Evolutionary conservation across 2,329 filamentous ascomycete species (phyloP).

Genomic region (Sporothrix humicola): DNA sequence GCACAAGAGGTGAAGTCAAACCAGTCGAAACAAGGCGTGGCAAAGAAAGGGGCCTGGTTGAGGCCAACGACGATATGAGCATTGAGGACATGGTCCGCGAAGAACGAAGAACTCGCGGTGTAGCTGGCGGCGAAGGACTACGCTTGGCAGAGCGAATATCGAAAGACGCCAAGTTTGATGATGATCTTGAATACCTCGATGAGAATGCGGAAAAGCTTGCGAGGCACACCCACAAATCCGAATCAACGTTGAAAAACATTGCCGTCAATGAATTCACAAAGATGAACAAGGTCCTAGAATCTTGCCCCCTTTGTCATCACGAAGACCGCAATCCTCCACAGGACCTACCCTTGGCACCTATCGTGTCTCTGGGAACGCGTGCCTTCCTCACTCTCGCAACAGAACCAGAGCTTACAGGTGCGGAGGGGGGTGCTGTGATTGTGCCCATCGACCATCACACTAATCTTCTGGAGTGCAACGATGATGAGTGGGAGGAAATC

Average conservation of each 20-base stretch:
- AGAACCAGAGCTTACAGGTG: slow-evolving; percentile 77
- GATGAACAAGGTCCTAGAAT: slow-evolving; percentile 83
- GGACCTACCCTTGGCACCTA: slow-evolving; percentile 75
- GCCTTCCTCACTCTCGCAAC: slow-evolving; percentile 89
- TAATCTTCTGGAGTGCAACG: slow-evolving; percentile 96
- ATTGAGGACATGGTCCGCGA: slow-evolving; percentile 97
- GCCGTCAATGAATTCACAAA: slow-evolving; percentile 90
- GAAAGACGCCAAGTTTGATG: slow-evolving; percentile 87
- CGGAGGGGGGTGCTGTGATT: slow-evolving; percentile 80
- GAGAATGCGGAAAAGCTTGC: slow-evolving; percentile 93
- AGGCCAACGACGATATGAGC: slow-evolving; percentile 93
- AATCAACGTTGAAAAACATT: slow-evolving; percentile 83
- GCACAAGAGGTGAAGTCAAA: slow-evolving; percentile 73
- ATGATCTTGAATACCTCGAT: slow-evolving; percentile 95
- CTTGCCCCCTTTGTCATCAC: slow-evolving; percentile 89
- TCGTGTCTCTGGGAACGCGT: slow-evolving; percentile 84
- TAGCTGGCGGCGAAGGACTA: slow-evolving; percentile 77
- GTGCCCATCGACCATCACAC: slow-evolving; percentile 84
- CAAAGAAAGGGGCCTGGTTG: slow-evolving; percentile 79
- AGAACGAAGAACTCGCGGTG: slow-evolving; percentile 81
- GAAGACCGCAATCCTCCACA: slow-evolving; percentile 73
- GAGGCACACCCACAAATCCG: slow-evolving; percentile 83
- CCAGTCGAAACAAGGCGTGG: slow-evolving; percentile 80
- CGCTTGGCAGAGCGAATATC: slow-evolving; percentile 91
- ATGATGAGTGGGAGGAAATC: slow-evolving; percentile 99